A percentile compares a stretch with the other conserved stretches of the same genome.
Evolutionary conservation across 192 early-diverging fungal genomes (phyloP).

Genomic region (Funneliformis geosporum): DNA sequence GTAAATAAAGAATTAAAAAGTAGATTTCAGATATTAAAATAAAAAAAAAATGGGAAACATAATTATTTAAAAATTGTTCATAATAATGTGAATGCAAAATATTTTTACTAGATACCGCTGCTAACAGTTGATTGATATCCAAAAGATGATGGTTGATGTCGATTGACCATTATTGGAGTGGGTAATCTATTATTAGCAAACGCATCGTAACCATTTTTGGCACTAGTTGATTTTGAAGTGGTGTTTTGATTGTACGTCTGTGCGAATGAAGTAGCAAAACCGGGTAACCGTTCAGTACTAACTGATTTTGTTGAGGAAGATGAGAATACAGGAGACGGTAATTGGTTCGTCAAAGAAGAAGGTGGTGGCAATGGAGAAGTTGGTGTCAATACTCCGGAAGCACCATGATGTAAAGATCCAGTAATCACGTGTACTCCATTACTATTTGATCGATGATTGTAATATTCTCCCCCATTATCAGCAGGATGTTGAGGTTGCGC

Average conservation of each 20-base stretch:
- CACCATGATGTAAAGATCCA: neutral
- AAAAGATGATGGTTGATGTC: neutral
- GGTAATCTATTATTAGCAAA: slow-evolving; percentile 1
- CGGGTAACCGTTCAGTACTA: neutral
- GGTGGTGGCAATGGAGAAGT: slow-evolving; percentile 1
- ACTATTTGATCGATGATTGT: neutral
- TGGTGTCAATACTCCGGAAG: neutral
- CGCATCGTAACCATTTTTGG: neutral
- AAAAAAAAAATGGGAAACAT: too few species aligned
- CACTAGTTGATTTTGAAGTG: neutral
- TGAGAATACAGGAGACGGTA: neutral
- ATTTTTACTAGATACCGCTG: neutral
- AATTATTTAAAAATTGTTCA: too few species aligned
- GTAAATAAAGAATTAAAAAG: too few species aligned
- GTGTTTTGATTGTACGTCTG: neutral
- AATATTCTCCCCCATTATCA: slow-evolving; percentile 2
- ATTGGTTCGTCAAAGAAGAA: neutral
- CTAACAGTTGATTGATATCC: neutral
- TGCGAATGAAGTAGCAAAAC: neutral
- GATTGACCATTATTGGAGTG: neutral
- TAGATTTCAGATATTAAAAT: too few species aligned
- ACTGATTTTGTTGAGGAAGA: neutral
- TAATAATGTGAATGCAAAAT: too few species aligned
- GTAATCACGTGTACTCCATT: neutral
- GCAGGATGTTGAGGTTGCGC: neutral